Percentiles rank a stretch among this genome's conserved stretches.
These are phyloP conservation scores for Flaveria sonorensis DNA, from an alignment of 129 eudicot genomes.

Conservation along the genomic window DNA sequence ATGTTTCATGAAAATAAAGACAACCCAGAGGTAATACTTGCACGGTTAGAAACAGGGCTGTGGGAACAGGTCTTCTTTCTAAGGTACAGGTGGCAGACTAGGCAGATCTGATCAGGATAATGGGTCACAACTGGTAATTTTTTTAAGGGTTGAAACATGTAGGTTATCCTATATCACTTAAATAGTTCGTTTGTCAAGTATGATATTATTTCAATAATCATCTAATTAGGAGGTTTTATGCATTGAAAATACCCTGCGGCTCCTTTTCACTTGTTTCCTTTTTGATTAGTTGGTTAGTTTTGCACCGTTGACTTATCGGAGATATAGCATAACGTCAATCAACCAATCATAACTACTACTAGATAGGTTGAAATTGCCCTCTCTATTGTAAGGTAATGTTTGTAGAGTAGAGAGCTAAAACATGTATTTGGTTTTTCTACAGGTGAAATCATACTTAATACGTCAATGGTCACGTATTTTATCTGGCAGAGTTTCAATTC, in stretches of 20 bases:
- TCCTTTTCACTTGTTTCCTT: not conserved
- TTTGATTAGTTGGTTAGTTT: not conserved
- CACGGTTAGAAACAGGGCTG: not conserved
- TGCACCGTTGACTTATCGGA: not conserved
- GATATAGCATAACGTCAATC: not conserved
- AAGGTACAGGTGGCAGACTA: not conserved
- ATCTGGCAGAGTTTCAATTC: constrained; percentile 79
- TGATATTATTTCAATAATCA: not conserved
- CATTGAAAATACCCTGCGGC: not conserved
- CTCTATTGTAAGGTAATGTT: constrained; percentile 5
- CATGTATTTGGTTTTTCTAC: constrained; percentile 2
- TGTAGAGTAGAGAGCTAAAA: constrained; percentile 19
- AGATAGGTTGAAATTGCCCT: constrained; percentile 2
- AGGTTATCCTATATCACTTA: not conserved
- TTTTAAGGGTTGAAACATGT: not conserved
- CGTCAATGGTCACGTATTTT: constrained; percentile 89
- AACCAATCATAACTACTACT: not conserved
- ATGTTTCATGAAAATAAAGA: not conserved
- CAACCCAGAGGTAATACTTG: not conserved
- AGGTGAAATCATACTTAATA: constrained; percentile 67
- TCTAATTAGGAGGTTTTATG: not conserved
- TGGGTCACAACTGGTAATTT: not conserved
- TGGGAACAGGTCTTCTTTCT: not conserved
- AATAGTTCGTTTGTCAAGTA: not conserved
- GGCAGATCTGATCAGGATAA: not conserved